phyloP scores from a whole-genome alignment of 768 basidiomycete genomes.

The Hysterangium stoloniferum region DNA sequence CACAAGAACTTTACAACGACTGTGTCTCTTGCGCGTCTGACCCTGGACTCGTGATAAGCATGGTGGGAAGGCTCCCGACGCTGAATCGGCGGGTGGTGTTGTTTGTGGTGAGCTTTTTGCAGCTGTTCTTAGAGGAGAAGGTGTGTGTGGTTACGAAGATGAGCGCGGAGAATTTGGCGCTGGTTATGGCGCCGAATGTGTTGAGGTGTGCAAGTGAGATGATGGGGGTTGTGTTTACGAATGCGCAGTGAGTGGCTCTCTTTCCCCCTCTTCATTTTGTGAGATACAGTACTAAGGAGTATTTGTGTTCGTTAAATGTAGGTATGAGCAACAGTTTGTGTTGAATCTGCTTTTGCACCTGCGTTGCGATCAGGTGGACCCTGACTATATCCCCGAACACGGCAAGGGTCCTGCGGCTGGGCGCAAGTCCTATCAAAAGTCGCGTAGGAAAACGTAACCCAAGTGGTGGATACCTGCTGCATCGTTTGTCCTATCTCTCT shows the following conservation, averaged over 20 bases:
- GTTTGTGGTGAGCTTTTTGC: conserved; percentile 86
- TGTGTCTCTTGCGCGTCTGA: conserved; percentile 66
- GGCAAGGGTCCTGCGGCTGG: conserved; percentile 45
- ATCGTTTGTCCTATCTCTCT: not conserved
- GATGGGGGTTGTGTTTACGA: conserved; percentile 86
- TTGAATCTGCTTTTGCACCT: conserved; percentile 78
- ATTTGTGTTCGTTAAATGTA: conserved; percentile 21
- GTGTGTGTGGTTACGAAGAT: conserved; percentile 74
- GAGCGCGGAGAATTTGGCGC: conserved; percentile 80
- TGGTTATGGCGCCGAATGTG: conserved; percentile 90
- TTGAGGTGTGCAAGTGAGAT: conserved; percentile 80
- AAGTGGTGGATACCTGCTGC: not conserved
- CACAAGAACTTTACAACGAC: conserved; percentile 86
- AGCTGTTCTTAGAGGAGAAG: conserved; percentile 76
- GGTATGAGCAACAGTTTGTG: conserved; percentile 86
- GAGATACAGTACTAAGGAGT: conserved; percentile 7
- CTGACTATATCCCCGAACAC: conserved; percentile 69
- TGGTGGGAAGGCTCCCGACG: conserved; percentile 72
- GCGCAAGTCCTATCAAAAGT: conserved; percentile 6
- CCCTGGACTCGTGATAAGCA: conserved; percentile 59
- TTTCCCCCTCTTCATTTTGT: too few relatives aligned
- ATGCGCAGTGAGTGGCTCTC: conserved; percentile 62
- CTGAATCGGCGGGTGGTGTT: conserved; percentile 81
- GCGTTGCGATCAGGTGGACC: conserved; percentile 66
- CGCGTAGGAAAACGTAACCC: not conserved